Base-by-base conservation (phyloP, 192 early-diverging fungal species). In the Coemansia sp. region DNA sequence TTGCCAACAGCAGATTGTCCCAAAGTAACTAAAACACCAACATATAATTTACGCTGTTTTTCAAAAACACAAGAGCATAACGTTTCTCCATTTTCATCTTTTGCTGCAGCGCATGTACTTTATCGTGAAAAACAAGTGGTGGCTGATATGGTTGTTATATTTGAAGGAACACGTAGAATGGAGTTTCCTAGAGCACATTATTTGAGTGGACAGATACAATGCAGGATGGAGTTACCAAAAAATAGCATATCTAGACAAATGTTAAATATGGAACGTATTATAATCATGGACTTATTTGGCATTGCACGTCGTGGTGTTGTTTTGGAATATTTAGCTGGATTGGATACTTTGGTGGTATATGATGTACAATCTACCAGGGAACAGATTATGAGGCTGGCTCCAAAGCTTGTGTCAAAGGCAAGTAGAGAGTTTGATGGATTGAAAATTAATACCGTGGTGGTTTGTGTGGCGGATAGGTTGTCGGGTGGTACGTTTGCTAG, bases 401-500 rank as follows among this genome's bases (percentile, higher is more conserved):
- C n/a, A n/a, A n/a, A n/a, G n/a, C n/a, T n/a, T n/a, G n/a, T n/a
- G n/a, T n/a, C n/a, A n/a, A n/a, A n/a, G n/a, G n/a, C n/a, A n/a
- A n/a, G n/a, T 1, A 30, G 41, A n/a, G 24, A 36, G 0, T n/a
- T 25, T 8, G 17, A 23, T 0, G 46, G 43, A n/a, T 29, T 59
- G 26, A 26, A 24, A 5, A 7, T 10, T 11, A 36, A 29, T 38
- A 56, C 43, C 0, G 40, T 68, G 7, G 50, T 57, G 9, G 42
- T 68, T n/a, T 68, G 66, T 26, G 58, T 68, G 0, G 10, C 25
- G 5, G 53, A 68, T 27, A 27, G 34, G 17, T 15, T 6, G 4
- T 48, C 66, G 3, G 66, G 66, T 24, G 66, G 66, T 0, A 17
- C 61, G 9, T 57, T 53, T 53, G 66, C 48, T 0, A 36, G 64